Evolutionary conservation across 2,329 filamentous ascomycete genomes (phyloP), one percentile per base, ranked within the genome.

Genomic region (Zalaria obscura): DNA sequence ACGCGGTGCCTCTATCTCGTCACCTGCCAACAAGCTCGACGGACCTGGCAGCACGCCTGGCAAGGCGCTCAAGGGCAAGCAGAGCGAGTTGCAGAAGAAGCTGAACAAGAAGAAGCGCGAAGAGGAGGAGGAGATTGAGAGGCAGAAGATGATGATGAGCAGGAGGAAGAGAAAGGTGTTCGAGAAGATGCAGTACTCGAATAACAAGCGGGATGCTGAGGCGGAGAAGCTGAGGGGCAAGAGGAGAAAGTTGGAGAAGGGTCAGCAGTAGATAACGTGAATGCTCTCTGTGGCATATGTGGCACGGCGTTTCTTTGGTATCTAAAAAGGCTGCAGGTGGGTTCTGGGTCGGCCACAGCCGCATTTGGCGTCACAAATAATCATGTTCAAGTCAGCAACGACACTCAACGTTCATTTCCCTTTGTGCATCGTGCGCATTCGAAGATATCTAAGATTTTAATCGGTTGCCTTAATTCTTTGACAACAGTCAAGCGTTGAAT

Each of bases 91-190:
- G 51, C 81, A 80, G 67, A 80, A 83, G 64, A 63, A 66, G 45
- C 75, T 77, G 31, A 75, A 77, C 45, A 72, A 71, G 58, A 73
- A 76, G 54, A 59, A 64, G 53, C 59, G 64, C 53, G 66, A 73
- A 55, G 83, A 91, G 57, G 79, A 82, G 3, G 91, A 96, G 63
- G 88, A 96, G 54, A 64, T 93, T 44, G 87, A 94, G 63, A 75
- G 89, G 48, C 81, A 85, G 60, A 95, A 94, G 76, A 91, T 93
- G 68, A 98, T 98, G 91, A 80, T 96, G 70, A 84, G 83, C 63
- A 84, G 93, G 64, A 91, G 93, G 76, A 98, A 96, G 78, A 75
- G 91, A 55, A 95, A 95, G 78, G 69, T 95, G 55, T 82, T 89
- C 51, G 91, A 96, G 70, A 91, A 95, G 70, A 98, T 98, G 85